Conservation (phyloP, 164 flowering plant genomes). For the Vitis vinifera region DNA sequence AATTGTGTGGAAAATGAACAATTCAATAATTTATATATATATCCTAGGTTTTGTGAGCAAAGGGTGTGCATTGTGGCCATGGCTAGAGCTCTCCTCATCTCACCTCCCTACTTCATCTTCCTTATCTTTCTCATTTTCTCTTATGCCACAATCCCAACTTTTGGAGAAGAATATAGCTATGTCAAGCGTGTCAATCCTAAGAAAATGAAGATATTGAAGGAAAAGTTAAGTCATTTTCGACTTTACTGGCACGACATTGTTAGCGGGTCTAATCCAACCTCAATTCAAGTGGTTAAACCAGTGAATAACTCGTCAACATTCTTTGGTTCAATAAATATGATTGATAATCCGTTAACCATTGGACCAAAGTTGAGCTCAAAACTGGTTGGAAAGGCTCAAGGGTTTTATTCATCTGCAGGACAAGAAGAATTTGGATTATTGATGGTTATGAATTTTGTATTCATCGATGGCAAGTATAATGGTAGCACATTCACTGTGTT, state of each 20-base stretch:
- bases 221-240: conserved; percentile 17
- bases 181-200: neutral
- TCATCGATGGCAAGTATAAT: conserved; percentile 33
- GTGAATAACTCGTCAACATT: no score
- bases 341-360: conserved; percentile 35
- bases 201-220: neutral
- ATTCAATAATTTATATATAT: no score
- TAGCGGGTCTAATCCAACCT: neutral
- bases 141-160: no score
- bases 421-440: conserved; percentile 21
- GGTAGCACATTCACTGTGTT: conserved; percentile 32
- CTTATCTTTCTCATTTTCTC: no score
- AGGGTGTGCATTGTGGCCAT: no score
- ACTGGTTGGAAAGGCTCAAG: conserved; percentile 34
- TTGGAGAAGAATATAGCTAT: no score
- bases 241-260: conserved; percentile 21
- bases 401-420: conserved; percentile 28
- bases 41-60: no score
- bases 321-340: conserved; percentile 26
- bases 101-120: neutral
- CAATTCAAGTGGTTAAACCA: no score
- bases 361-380: conserved; percentile 27
- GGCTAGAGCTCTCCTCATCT: no score
- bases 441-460: conserved; percentile 40
- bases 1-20: no score